Conservation (phyloP, 345 rosid genomes). For the Arabis hirsuta region DNA sequence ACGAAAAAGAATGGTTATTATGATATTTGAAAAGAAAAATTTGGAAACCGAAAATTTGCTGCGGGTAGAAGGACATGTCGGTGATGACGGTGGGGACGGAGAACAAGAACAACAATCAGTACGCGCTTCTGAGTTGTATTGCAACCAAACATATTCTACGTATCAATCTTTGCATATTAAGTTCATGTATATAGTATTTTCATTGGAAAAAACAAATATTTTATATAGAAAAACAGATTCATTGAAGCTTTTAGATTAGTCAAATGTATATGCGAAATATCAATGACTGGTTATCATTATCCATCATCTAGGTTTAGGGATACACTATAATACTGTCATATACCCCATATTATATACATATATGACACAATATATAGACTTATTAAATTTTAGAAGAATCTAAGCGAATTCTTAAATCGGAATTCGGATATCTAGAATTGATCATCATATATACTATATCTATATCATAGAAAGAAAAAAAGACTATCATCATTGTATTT, state of each 20-base stretch:
- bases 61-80: too few relatives aligned
- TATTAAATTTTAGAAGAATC: neutral
- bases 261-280: neutral
- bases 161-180: constrained; percentile 9
- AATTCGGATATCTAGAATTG: neutral
- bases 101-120: constrained; percentile 17
- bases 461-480: neutral
- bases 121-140: constrained; percentile 39
- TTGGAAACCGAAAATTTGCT: too few relatives aligned
- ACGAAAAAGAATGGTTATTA: too few relatives aligned
- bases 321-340: too few relatives aligned
- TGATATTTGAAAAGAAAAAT: too few relatives aligned
- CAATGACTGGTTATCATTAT: neutral
- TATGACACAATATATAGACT: neutral
- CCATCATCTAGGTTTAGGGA: too few relatives aligned
- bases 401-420: neutral
- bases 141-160: constrained; percentile 23
- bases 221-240: neutral
- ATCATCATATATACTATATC: neutral
- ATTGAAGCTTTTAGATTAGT: neutral
- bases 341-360: neutral
- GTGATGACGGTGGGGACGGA: neutral
- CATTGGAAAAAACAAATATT: neutral
- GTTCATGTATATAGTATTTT: neutral
- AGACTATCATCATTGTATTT: too few relatives aligned